Conservation (phyloP, 2,329 filamentous ascomycete genomes). For the Trichoderma brevicompactum region DNA sequence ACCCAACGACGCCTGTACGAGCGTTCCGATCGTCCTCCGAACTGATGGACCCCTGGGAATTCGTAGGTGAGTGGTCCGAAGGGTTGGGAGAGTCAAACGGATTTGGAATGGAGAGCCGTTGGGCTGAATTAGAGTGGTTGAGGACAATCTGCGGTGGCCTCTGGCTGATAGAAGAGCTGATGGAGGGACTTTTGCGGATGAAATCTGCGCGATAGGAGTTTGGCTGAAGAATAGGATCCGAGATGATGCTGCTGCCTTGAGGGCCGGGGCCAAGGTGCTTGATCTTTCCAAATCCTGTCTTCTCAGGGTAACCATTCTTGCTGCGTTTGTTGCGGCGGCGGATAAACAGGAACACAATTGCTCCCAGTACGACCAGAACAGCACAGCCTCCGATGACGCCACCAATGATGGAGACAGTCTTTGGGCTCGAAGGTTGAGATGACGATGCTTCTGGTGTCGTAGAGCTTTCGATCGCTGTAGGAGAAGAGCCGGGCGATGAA, state of each 20-base stretch:
- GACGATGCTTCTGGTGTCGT: constrained; percentile 20
- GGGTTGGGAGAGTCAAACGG: constrained; percentile 43
- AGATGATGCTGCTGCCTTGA: constrained; percentile 52
- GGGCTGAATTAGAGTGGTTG: neutral
- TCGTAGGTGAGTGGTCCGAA: constrained; percentile 33
- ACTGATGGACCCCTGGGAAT: constrained; percentile 32
- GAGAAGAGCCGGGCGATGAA: neutral
- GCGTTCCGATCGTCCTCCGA: constrained; percentile 37
- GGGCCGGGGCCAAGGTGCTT: constrained; percentile 32
- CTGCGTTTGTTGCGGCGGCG: constrained; percentile 36
- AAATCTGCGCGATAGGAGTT: constrained; percentile 58
- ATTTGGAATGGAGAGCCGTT: constrained; percentile 43
- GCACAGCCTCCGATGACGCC: constrained; percentile 54
- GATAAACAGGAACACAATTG: constrained; percentile 48
- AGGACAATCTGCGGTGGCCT: constrained; percentile 25
- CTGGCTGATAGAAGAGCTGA: constrained; percentile 28
- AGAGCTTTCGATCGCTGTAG: constrained; percentile 26
- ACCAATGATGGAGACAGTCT: constrained; percentile 49
- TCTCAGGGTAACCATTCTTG: constrained; percentile 22
- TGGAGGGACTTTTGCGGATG: constrained; percentile 46
- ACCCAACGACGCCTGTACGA: constrained; percentile 36
- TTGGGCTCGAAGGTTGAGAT: constrained; percentile 34
- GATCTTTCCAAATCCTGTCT: constrained; percentile 33
- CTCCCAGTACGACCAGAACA: constrained; percentile 46
- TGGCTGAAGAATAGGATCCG: constrained; percentile 57